phyloP scores from a whole-genome alignment of 1,284 basidiomycete genomes.

The Inonotus obliquus region DNA sequence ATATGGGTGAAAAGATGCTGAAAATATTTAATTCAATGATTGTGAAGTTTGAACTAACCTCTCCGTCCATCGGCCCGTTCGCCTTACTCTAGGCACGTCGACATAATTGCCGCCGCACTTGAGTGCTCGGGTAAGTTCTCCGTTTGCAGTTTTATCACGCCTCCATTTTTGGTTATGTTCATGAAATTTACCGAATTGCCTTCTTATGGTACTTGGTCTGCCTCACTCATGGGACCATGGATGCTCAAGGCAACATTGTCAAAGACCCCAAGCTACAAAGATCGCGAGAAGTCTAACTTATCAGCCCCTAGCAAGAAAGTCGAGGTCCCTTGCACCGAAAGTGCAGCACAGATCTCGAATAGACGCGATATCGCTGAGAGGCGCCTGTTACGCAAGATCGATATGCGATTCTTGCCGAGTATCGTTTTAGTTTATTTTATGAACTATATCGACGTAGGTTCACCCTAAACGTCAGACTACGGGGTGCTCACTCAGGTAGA shows the following conservation, averaged over 20 bases:
- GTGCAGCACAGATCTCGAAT: conserved; percentile 32
- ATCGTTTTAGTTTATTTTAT: conserved; percentile 60
- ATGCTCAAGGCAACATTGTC: neutral
- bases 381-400: conserved; percentile 48
- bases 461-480: neutral
- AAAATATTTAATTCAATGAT: no score
- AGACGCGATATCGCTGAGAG: conserved; percentile 30
- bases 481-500: conserved; percentile 31
- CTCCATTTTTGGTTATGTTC: no score
- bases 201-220: neutral
- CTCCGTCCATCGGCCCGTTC: no score
- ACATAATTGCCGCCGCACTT: no score
- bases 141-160: no score
- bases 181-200: no score
- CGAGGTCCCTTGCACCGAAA: neutral
- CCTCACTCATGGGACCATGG: neutral
- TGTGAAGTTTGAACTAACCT: neutral
- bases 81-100: no score
- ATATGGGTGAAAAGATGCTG: neutral
- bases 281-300: neutral
- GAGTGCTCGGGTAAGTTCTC: no score
- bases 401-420: conserved; percentile 52
- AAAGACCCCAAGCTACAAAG: neutral
- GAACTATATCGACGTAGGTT: conserved; percentile 63
- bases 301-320: neutral